These are phyloP conservation scores for Kurtzmaniella quercitrusa DNA, from an alignment of 1,139 yeast genomes.

Conservation along the genomic window DNA sequence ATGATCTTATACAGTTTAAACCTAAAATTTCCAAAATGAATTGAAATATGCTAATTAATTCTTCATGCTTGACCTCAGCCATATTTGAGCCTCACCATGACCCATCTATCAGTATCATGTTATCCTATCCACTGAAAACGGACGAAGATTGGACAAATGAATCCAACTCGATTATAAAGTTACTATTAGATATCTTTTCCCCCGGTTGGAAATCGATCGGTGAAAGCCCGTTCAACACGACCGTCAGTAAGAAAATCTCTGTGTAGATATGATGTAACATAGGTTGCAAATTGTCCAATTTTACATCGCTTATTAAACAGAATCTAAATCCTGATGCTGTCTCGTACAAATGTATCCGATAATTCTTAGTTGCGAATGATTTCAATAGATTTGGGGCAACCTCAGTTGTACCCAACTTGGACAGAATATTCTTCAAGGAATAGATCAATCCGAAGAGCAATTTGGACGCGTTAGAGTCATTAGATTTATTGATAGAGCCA, in stretches of 20 bases:
- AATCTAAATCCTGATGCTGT: constrained; percentile 77
- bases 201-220: constrained; percentile 49
- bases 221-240: constrained; percentile 60
- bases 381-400: constrained; percentile 46
- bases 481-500: constrained; percentile 53
- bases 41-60: neutral
- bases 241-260: constrained; percentile 60
- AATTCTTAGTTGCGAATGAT: constrained; percentile 68
- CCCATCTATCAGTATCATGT: no score
- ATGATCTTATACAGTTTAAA: no score
- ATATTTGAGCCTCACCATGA: no score
- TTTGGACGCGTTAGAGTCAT: constrained; percentile 65
- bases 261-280: constrained; percentile 67
- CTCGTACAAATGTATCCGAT: constrained; percentile 75
- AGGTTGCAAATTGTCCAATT: constrained; percentile 54
- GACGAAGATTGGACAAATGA: constrained; percentile 27
- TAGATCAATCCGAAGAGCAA: constrained; percentile 83
- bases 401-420: constrained; percentile 49
- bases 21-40: neutral
- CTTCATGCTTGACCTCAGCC: no score
- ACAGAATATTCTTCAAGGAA: constrained; percentile 72
- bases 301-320: constrained; percentile 67
- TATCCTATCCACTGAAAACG: constrained; percentile 12
- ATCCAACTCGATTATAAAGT: constrained; percentile 46
- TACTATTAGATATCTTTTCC: constrained; percentile 37